Conservation (phyloP, 345 rosid genomes). For the Gossypium turneri region DNA sequence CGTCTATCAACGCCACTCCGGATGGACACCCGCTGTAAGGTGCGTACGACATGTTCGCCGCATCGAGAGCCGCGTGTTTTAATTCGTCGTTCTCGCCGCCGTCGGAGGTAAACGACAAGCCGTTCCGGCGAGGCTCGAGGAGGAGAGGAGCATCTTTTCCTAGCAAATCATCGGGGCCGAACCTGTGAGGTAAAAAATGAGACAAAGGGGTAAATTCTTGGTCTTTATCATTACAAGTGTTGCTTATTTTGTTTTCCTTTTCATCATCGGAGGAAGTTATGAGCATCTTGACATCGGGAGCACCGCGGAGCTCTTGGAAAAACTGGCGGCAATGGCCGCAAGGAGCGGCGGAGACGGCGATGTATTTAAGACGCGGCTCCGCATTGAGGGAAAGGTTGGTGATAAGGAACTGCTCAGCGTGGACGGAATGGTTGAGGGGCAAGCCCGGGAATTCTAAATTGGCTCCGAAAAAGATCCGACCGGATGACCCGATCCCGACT, state of each 20-base stretch:
- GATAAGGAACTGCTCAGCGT: constrained; percentile 96
- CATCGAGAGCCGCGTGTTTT: constrained; percentile 53
- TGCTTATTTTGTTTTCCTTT: constrained; percentile 12
- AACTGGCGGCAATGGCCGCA: constrained; percentile 99
- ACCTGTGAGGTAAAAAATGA: constrained; percentile 59
- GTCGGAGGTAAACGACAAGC: constrained; percentile 21
- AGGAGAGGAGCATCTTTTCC: constrained; percentile 54
- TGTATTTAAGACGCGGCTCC: constrained; percentile 43
- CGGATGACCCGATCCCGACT: constrained; percentile 85
- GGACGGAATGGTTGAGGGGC: constrained; percentile 87
- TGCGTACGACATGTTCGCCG: constrained; percentile 79
- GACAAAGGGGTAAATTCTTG: constrained; percentile 39
- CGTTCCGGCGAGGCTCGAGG: constrained; percentile 62
- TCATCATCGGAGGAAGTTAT: constrained; percentile 28
- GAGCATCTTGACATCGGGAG: constrained; percentile 50
- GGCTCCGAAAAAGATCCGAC: constrained; percentile 80
- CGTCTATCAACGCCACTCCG: constrained; percentile 71
- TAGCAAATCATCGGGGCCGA: constrained; percentile 80
- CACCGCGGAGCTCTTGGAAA: constrained; percentile 74
- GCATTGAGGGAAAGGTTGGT: constrained; percentile 72
- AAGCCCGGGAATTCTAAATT: constrained; percentile 88
- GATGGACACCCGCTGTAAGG: constrained; percentile 91
- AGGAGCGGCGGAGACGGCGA: constrained; percentile 92
- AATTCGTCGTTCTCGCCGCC: constrained; percentile 17
- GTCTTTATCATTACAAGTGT: constrained; percentile 9